Evolutionary conservation across 106 monocot genomes (phyloP).

Genomic region (Ottelia alismoides): DNA sequence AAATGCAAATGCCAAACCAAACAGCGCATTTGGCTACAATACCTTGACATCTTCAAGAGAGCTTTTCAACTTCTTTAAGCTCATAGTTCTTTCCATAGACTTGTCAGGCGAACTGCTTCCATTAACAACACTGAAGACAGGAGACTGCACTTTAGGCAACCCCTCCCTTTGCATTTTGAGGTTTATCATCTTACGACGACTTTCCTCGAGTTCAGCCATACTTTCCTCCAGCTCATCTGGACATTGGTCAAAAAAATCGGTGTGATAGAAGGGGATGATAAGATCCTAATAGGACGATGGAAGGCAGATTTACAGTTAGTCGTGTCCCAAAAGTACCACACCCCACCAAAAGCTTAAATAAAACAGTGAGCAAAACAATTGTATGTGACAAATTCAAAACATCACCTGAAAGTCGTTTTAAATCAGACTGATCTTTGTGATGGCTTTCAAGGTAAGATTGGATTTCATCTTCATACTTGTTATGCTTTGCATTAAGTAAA

Average conservation of each 20-base stretch:
- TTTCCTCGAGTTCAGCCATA: conserved; percentile 97
- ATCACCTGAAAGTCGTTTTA: conserved; percentile 89
- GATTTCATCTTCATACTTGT: conserved; percentile 51
- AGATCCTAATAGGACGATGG: neutral
- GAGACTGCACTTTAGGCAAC: conserved; percentile 25
- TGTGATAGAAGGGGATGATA: neutral
- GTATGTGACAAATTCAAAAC: no score
- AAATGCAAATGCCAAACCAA: no score
- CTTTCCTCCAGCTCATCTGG: conserved; percentile 84
- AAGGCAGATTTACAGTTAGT: neutral
- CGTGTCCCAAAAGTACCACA: neutral
- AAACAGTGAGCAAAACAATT: neutral
- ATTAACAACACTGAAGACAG: conserved; percentile 38
- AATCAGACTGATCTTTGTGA: conserved; percentile 51
- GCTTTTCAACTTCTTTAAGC: conserved; percentile 56
- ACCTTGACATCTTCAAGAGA: conserved; percentile 92
- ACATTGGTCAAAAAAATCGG: neutral
- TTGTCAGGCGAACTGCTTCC: conserved; percentile 52
- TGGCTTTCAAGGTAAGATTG: conserved; percentile 25
- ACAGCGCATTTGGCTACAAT: neutral
- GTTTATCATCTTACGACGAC: conserved; percentile 71
- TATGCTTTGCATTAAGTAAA: conserved; percentile 56
- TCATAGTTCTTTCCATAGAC: conserved; percentile 37
- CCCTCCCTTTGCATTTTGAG: conserved; percentile 84
- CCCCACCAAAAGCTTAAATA: neutral